A percentile compares a stretch with the other conserved stretches of the same genome.
Conservation (phyloP, 2,329 filamentous ascomycete genomes). For the Claviceps sorghi region DNA sequence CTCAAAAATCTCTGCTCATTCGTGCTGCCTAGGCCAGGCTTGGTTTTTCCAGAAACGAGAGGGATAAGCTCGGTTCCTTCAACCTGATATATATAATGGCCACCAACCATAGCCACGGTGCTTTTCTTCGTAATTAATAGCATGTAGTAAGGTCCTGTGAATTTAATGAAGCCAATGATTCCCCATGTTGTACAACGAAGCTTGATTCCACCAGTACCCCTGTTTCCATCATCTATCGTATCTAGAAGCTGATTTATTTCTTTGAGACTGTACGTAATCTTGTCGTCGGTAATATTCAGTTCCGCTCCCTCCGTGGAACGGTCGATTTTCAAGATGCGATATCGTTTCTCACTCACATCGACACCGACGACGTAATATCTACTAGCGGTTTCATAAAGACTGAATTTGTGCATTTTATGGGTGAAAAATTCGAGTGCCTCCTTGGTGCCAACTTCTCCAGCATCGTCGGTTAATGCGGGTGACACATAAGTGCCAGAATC, state of each 20-base stretch:
- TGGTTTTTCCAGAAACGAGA: constrained; percentile 61
- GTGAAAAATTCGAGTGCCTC: constrained; percentile 23
- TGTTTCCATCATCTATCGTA: constrained; percentile 91
- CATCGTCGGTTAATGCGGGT: constrained; percentile 2
- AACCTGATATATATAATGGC: constrained; percentile 90
- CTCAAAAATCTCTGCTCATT: constrained; percentile 81
- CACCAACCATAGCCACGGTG: constrained; percentile 89
- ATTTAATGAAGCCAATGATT: constrained; percentile 83
- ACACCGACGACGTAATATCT: constrained; percentile 90
- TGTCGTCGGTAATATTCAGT: constrained; percentile 79
- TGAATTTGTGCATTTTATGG: constrained; percentile 85
- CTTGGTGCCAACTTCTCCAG: constrained; percentile 16
- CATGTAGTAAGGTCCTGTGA: constrained; percentile 96
- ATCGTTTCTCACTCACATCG: constrained; percentile 76
- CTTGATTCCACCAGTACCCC: constrained; percentile 75
- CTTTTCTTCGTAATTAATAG: constrained; percentile 89
- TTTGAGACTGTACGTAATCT: constrained; percentile 80
- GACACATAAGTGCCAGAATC: constrained; percentile 21
- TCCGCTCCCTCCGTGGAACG: constrained; percentile 65
- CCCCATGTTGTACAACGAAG: constrained; percentile 88
- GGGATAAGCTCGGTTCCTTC: constrained; percentile 87
- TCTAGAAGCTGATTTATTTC: constrained; percentile 90
- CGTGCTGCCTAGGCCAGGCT: constrained; percentile 62
- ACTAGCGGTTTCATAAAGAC: constrained; percentile 88
- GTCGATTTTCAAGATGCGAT: constrained; percentile 89